Conservation (phyloP, 495 filamentous ascomycete genomes). For the Chaetomium tenue region DNA sequence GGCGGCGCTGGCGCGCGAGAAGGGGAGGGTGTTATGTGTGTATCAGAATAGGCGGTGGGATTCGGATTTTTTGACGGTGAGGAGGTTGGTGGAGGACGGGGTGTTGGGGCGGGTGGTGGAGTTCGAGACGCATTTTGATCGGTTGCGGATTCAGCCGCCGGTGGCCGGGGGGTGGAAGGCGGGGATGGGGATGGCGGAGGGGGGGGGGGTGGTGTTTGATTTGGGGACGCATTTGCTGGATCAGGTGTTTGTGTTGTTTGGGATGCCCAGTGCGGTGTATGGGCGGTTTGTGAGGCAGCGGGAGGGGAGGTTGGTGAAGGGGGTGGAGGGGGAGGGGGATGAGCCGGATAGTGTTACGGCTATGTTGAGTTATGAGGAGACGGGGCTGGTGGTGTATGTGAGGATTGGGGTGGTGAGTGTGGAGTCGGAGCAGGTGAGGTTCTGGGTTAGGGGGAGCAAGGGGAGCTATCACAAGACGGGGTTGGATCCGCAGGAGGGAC, state of each 20-base stretch:
- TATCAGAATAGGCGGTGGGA: conserved; percentile 91
- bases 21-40: conserved; percentile 65
- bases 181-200: conserved; percentile 55
- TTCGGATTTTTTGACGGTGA: conserved; percentile 77
- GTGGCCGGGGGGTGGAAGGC: conserved; percentile 66
- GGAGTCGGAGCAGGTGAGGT: conserved; percentile 69
- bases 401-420: conserved; percentile 69
- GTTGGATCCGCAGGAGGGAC: conserved; percentile 79
- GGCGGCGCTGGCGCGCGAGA: conserved; percentile 59
- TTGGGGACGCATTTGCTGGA: conserved; percentile 82
- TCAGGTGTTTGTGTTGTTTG: conserved; percentile 76
- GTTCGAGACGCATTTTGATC: conserved; percentile 78
- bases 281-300: conserved; percentile 68
- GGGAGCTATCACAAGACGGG: conserved; percentile 79
- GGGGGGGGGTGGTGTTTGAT: conserved; percentile 75
- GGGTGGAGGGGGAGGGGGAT: conserved; percentile 48
- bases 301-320: conserved; percentile 40
- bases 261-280: conserved; percentile 66
- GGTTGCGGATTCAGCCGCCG: conserved; percentile 61
- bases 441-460: conserved; percentile 77
- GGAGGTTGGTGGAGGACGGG: conserved; percentile 55
- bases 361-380: conserved; percentile 63
- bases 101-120: conserved; percentile 69
- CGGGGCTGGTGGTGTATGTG: conserved; percentile 59
- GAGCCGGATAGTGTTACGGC: conserved; percentile 70